These are phyloP conservation scores for Bacidia gigantensis DNA, from an alignment of 495 filamentous ascomycete genomes.

Conservation along the genomic window DNA sequence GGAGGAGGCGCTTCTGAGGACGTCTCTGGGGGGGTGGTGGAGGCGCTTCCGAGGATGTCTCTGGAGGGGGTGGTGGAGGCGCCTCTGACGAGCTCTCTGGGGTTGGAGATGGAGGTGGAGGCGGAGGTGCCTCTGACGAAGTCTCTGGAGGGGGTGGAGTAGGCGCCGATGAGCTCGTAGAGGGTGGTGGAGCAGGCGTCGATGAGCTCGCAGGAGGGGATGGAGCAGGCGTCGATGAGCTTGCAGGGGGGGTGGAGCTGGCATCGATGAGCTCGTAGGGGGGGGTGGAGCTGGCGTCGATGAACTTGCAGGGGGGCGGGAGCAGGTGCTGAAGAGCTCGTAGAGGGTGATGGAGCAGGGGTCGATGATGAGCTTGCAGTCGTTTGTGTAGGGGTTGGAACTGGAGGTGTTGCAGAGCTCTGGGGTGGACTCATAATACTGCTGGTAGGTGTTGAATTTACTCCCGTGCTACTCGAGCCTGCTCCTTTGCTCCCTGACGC, in stretches of 20 bases:
- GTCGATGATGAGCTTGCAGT: background rate
- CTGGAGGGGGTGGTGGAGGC: background rate
- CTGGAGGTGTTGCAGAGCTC: background rate
- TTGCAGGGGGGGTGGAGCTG: background rate
- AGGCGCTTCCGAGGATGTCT: background rate
- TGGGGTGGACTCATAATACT: background rate
- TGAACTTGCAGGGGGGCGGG: no score
- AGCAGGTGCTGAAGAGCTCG: no score
- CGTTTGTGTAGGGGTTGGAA: background rate
- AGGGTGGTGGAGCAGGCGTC: background rate
- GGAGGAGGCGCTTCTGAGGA: background rate
- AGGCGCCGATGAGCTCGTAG: no score
- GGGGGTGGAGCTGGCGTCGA: no score
- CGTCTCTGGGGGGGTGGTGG: no score
- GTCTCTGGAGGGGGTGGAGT: background rate
- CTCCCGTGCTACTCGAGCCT: background rate
- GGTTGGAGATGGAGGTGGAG: background rate
- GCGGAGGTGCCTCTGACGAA: background rate
- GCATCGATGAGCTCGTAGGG: no score
- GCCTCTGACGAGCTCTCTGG: background rate
- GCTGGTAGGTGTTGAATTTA: background rate
- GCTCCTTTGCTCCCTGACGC: background rate
- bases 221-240: no score
- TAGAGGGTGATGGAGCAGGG: no score
- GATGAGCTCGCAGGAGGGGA: background rate